Conservation (phyloP, 345 rosid genomes). For the Hypericum androsaemum region DNA sequence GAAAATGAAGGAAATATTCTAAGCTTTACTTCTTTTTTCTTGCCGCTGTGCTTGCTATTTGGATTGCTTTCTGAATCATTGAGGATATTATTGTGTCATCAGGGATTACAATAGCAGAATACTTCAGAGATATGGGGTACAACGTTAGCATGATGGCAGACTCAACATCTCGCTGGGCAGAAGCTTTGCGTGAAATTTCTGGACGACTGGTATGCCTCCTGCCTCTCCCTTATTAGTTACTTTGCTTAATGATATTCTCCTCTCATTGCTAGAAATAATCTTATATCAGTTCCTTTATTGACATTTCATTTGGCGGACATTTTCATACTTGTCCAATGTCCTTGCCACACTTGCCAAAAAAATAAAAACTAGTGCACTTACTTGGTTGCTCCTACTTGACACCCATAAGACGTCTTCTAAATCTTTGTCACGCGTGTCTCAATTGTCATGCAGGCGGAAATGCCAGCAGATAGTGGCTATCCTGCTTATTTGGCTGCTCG, state of each 20-base stretch:
- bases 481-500: slow-evolving; percentile 99
- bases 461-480: slow-evolving; percentile 99
- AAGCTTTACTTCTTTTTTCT: too few relatives aligned
- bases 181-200: slow-evolving; percentile 99
- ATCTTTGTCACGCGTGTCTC: background rate
- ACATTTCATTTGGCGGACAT: too few relatives aligned
- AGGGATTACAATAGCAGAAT: slow-evolving; percentile 98
- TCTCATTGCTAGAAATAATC: too few relatives aligned
- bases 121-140: slow-evolving; percentile 97
- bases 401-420: too few relatives aligned
- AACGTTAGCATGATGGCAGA: slow-evolving; percentile 99
- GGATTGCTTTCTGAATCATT: slow-evolving; percentile 2
- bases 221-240: background rate
- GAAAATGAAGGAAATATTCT: too few relatives aligned
- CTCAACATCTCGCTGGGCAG: slow-evolving; percentile 99
- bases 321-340: too few relatives aligned
- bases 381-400: too few relatives aligned
- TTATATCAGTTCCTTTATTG: too few relatives aligned
- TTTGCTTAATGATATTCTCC: too few relatives aligned
- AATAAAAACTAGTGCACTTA: too few relatives aligned
- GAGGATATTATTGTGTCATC: slow-evolving; percentile 10
- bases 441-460: slow-evolving; percentile 73
- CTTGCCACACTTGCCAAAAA: too few relatives aligned
- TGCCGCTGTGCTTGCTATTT: background rate
- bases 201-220: slow-evolving; percentile 70